phyloP scores from a whole-genome alignment of 2,329 filamentous ascomycete genomes.

The Beauveria scarabaeidicola region DNA sequence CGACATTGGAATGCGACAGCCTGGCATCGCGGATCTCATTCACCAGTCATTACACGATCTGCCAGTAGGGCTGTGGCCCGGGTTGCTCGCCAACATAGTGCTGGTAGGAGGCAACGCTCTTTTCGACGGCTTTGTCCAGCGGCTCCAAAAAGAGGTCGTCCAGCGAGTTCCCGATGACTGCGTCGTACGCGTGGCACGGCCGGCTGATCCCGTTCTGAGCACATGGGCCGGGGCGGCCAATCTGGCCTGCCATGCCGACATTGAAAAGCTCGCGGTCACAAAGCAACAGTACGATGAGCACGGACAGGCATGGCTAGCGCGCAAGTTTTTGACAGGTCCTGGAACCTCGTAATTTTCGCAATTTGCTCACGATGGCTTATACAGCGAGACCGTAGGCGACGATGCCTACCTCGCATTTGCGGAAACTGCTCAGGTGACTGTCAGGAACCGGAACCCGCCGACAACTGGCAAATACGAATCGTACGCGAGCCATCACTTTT shows the following conservation, averaged over 20 bases:
- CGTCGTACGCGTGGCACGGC: conserved; percentile 61
- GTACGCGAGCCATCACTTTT: too few relatives aligned
- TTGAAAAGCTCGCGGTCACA: conserved; percentile 66
- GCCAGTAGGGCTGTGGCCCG: conserved; percentile 76
- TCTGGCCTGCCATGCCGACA: conserved; percentile 59
- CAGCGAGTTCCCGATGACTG: conserved; percentile 68
- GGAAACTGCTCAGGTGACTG: too few relatives aligned
- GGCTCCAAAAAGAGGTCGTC: conserved; percentile 68
- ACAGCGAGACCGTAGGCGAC: background rate
- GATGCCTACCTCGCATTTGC: too few relatives aligned
- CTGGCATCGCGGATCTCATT: conserved; percentile 74
- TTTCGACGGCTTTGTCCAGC: conserved; percentile 72
- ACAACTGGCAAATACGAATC: too few relatives aligned
- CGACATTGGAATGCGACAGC: conserved; percentile 77
- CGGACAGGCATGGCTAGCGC: conserved; percentile 65
- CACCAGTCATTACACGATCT: conserved; percentile 67
- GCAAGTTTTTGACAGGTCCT: conserved; percentile 51
- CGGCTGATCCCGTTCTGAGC: conserved; percentile 65
- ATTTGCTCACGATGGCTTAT: background rate
- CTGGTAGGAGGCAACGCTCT: conserved; percentile 80
- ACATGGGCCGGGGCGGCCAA: conserved; percentile 82
- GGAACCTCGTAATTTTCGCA: conserved; percentile 8
- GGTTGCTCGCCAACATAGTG: conserved; percentile 76
- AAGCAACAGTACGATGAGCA: conserved; percentile 86
- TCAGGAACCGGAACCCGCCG: too few relatives aligned